Evolutionary conservation across 2,329 filamentous ascomycete species (phyloP).

Genomic region (Talaromyces sp.): DNA sequence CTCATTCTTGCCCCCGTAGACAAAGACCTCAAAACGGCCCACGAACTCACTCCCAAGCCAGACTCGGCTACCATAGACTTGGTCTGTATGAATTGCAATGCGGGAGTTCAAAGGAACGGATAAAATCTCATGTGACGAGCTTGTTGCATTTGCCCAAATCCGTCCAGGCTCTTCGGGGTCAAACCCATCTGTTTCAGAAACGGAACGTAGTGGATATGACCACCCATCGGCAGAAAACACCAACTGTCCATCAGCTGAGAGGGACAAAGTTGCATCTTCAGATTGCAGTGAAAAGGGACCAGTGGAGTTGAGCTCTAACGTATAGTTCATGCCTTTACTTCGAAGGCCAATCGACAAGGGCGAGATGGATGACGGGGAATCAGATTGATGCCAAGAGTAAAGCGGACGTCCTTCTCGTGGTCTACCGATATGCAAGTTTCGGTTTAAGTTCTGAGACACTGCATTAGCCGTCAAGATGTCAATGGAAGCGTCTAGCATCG

Average conservation of each 20-base stretch:
- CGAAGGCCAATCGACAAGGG: slow-evolving; percentile 41
- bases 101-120: slow-evolving; percentile 35
- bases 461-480: slow-evolving; percentile 45
- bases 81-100: slow-evolving; percentile 50
- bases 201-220: slow-evolving; percentile 54
- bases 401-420: slow-evolving; percentile 19
- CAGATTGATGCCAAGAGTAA: slow-evolving; percentile 40
- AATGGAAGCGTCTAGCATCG: slow-evolving; percentile 44
- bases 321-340: slow-evolving; percentile 62
- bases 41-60: slow-evolving; percentile 52
- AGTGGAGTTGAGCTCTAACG: slow-evolving; percentile 51
- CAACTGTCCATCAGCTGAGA: slow-evolving; percentile 41
- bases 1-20: slow-evolving; percentile 57
- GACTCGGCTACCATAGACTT: slow-evolving; percentile 51
- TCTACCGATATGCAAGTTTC: neutral
- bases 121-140: slow-evolving; percentile 50
- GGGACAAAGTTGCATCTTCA: slow-evolving; percentile 45
- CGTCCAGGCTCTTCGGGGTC: slow-evolving; percentile 53
- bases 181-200: slow-evolving; percentile 47
- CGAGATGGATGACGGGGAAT: slow-evolving; percentile 34
- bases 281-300: slow-evolving; percentile 52
- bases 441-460: slow-evolving; percentile 56
- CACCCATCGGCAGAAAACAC: slow-evolving; percentile 50
- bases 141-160: slow-evolving; percentile 55
- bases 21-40: slow-evolving; percentile 58